Evolutionary conservation across 805 yeast species (phyloP).

Genomic region (Yarrowia hollandica): DNA sequence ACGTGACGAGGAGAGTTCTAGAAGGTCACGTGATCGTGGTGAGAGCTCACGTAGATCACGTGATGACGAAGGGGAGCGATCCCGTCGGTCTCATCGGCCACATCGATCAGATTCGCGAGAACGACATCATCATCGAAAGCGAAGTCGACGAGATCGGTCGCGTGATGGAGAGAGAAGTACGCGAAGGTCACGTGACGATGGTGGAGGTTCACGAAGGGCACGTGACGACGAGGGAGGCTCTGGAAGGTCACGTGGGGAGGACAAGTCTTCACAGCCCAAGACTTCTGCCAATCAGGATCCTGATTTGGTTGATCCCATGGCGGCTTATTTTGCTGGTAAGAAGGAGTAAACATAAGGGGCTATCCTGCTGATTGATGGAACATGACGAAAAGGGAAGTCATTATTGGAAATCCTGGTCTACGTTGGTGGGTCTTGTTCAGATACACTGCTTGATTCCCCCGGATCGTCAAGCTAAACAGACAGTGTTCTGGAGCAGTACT

Average conservation of each 20-base stretch:
- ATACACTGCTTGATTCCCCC: no score
- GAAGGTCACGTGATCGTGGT: constrained; percentile 1
- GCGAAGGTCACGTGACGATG: background rate
- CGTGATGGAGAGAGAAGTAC: background rate
- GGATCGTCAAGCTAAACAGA: no score
- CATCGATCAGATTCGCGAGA: background rate
- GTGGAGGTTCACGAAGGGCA: no score
- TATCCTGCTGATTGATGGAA: no score
- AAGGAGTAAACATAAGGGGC: background rate
- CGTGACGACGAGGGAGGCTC: no score
- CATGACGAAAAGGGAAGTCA: no score
- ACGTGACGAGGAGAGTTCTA: background rate
- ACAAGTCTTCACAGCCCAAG: background rate
- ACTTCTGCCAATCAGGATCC: background rate
- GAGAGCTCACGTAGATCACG: background rate
- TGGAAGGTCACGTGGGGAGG: background rate
- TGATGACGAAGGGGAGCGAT: background rate
- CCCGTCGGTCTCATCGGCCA: no score
- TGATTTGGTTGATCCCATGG: constrained; percentile 22
- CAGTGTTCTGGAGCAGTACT: no score
- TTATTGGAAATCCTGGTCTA: no score
- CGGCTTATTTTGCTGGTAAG: constrained; percentile 15
- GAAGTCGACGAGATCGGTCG: background rate
- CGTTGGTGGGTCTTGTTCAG: no score
- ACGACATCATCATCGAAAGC: background rate